Evolutionary conservation across 1,284 basidiomycete species (phyloP), one percentile per base, ranked within the genome.

Genomic region (Puccinia hordei): DNA sequence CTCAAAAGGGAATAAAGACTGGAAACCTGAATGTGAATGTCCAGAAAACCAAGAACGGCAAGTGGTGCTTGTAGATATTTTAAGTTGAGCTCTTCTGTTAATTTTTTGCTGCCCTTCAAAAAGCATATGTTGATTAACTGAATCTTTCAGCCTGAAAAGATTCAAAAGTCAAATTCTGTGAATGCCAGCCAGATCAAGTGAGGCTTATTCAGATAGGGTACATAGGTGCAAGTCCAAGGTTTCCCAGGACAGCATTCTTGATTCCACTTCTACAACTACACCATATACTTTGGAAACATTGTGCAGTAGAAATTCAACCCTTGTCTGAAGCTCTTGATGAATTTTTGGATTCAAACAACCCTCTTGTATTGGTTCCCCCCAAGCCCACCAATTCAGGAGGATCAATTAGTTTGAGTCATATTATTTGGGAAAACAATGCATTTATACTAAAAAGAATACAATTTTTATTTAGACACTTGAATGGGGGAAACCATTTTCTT

Each of bases 261-360:
- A 51, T 72, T 8, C 22, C n/a, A 22, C 49, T 72, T 6, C 69
- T 72, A 27, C 49, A 33, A 35, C 35, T 73, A 12, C 71, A 73
- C n/a, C 71, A 73, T 22, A 73, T 24, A 1, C 9, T 73, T 2
- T 73, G 71, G 71, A 55, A 73, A 55, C n/a, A 73, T 73, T 73
- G n/a, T 24, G 27, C 9, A 2, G 41, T 69, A 3, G 24, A 15
- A 2, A 9, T 69, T 1, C 13, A 17, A 38, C 35, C 51, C n/a
- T 73, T 73, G 8, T 33, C 71, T 2, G 38, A 73, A 30, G 49
- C 49, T 2, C 33, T 73, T 33, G 71, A 73, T 73, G 71, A 73
- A 55, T 73, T 53, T 22, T 27, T 73, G 2, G 71, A 73, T 55
- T 13, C 24, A 1, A 19, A 30, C n/a, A 73, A 73, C 24, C 49